Evolutionary conservation across 1,284 basidiomycete genomes (phyloP).

Genomic region (Sporisorium reilianum): DNA sequence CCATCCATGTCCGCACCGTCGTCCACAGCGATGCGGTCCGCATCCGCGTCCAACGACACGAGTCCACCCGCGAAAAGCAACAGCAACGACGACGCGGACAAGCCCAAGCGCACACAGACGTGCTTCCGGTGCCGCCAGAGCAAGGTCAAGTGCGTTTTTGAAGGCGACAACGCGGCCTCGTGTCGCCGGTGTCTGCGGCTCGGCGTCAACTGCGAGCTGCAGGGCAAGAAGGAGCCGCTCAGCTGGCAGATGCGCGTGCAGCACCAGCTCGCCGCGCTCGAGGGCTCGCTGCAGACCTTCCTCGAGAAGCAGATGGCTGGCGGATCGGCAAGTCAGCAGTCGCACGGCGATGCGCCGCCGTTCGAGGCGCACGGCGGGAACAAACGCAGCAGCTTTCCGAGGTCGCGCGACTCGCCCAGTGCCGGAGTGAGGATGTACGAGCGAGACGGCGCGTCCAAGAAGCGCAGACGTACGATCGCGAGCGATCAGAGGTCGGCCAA

Average conservation of each 20-base stretch:
- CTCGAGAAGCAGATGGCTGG: constrained; percentile 25
- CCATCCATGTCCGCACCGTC: constrained; percentile 8
- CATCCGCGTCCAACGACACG: constrained; percentile 7
- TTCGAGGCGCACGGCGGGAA: neutral
- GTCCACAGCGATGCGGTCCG: constrained; percentile 1
- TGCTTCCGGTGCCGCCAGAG: constrained; percentile 41
- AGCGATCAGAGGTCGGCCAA: neutral
- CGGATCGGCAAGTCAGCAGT: neutral
- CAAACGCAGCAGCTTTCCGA: constrained; percentile 17
- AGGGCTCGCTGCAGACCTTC: constrained; percentile 33
- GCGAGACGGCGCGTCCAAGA: constrained; percentile 7
- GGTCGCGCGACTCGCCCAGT: constrained; percentile 16
- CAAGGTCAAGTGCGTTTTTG: constrained; percentile 44
- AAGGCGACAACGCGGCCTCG: constrained; percentile 18
- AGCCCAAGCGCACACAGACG: constrained; percentile 36
- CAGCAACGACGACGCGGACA: constrained; percentile 26
- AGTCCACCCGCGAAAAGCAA: constrained; percentile 22
- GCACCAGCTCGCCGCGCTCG: constrained; percentile 34
- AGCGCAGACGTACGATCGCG: constrained; percentile 19
- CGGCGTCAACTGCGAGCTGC: constrained; percentile 36
- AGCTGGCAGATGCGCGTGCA: constrained; percentile 48
- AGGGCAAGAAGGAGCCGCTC: constrained; percentile 35
- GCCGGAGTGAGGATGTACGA: neutral
- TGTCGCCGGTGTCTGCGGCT: constrained; percentile 31
- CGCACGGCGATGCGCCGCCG: neutral